Conservation (phyloP, 306 rosid species). For the Calophaca sinica region DNA sequence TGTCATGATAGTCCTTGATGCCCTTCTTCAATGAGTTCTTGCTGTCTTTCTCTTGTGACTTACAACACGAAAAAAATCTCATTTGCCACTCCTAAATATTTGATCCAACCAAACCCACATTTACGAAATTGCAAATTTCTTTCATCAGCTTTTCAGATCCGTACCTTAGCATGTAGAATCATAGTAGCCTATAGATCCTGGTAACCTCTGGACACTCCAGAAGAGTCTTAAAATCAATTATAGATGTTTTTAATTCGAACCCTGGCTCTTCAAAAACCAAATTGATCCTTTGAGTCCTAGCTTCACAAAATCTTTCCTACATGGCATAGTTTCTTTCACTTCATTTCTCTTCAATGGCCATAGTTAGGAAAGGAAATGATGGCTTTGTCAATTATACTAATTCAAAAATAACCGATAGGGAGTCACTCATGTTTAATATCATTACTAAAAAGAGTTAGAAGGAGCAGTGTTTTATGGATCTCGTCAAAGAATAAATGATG, state of each 20-base stretch:
- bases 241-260: conserved; percentile 16
- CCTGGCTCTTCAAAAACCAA: conserved; percentile 57
- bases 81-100: conserved; percentile 55
- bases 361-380: conserved; percentile 47
- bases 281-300: conserved; percentile 42
- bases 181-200: conserved; percentile 24
- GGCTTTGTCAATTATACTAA: conserved; percentile 64
- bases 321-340: conserved; percentile 49
- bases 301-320: conserved; percentile 42
- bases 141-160: conserved; percentile 43
- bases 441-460: not conserved
- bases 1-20: conserved; percentile 61
- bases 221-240: conserved; percentile 6
- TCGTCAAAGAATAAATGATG: conserved; percentile 37
- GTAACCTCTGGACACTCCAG: not conserved
- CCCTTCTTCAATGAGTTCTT: conserved; percentile 55
- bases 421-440: conserved; percentile 25
- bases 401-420: conserved; percentile 40
- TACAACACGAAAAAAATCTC: conserved; percentile 79
- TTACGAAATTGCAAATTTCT: conserved; percentile 37
- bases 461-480: conserved; percentile 42
- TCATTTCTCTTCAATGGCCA: conserved; percentile 45
- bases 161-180: conserved; percentile 3
- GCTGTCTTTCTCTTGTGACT: conserved; percentile 55
- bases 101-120: conserved; percentile 45